Evolutionary conservation across 148 eudicot species (phyloP).

Genomic region (Persicaria maculosa): DNA sequence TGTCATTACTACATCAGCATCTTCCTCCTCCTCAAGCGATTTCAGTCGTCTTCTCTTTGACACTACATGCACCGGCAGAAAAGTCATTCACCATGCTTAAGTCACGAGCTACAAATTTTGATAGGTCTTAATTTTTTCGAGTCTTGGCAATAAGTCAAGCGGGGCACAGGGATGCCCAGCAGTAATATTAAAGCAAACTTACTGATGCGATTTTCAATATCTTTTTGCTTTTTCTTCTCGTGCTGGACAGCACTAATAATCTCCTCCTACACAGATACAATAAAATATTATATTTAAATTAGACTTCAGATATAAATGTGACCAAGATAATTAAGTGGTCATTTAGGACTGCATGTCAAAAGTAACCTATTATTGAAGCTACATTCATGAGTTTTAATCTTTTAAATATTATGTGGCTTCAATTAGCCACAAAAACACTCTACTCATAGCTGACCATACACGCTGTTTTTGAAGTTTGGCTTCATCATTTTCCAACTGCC

Average conservation of each 20-base stretch:
- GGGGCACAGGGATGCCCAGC: not conserved
- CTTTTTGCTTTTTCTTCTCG: conserved; percentile 48
- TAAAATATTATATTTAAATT: conserved; percentile 2
- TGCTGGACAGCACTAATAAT: conserved; percentile 25
- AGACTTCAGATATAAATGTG: not conserved
- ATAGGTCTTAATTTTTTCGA: too few species aligned
- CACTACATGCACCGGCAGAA: conserved; percentile 26
- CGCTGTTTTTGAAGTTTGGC: conserved; percentile 61
- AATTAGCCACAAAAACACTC: not conserved
- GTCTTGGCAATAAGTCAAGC: not conserved
- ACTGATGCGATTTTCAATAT: conserved; percentile 56
- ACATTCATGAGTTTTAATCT: not conserved
- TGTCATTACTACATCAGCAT: conserved; percentile 40
- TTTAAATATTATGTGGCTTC: not conserved
- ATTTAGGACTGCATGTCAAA: not conserved
- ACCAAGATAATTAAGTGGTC: not conserved
- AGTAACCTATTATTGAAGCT: not conserved
- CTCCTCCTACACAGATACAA: conserved; percentile 48
- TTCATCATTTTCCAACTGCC: conserved; percentile 63
- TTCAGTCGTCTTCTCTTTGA: conserved; percentile 44
- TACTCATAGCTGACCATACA: conserved; percentile 38
- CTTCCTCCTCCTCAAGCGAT: conserved; percentile 51
- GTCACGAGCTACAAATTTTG: too few species aligned
- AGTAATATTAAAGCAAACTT: conserved; percentile 29
- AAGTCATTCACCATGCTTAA: conserved; percentile 8